Evolutionary conservation across 129 eudicot species (phyloP).

Genomic region (Pittosporum tobira): DNA sequence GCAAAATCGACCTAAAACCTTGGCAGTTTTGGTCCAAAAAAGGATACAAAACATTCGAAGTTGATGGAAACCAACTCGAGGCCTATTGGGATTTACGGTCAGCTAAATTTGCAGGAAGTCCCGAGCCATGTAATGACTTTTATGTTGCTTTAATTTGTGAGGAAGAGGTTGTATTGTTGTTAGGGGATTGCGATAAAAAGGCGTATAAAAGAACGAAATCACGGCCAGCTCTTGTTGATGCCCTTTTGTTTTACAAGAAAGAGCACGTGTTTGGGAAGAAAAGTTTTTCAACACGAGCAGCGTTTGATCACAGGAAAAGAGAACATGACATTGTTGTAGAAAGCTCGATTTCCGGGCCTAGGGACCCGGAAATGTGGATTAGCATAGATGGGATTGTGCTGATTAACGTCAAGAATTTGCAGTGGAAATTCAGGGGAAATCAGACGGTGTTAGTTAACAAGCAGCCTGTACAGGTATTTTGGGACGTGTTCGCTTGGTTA

Average conservation of each 20-base stretch:
- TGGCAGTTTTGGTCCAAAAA: conserved; percentile 97
- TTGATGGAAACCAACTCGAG: conserved; percentile 61
- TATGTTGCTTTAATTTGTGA: conserved; percentile 74
- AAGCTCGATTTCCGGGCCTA: conserved; percentile 46
- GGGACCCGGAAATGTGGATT: conserved; percentile 91
- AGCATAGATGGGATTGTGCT: conserved; percentile 73
- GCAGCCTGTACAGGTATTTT: conserved; percentile 64
- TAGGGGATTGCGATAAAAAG: conserved; percentile 67
- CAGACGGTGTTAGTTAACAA: conserved; percentile 68
- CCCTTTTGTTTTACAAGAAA: conserved; percentile 49
- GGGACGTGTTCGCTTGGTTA: conserved; percentile 88
- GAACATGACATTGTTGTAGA: conserved; percentile 76
- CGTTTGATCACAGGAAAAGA: conserved; percentile 37
- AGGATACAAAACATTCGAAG: conserved; percentile 60
- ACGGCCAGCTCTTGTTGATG: conserved; percentile 46
- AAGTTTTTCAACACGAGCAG: conserved; percentile 60
- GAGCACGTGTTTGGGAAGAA: conserved; percentile 75
- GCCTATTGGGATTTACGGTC: conserved; percentile 82
- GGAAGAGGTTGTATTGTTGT: conserved; percentile 63
- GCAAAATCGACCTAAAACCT: conserved; percentile 82
- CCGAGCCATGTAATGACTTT: conserved; percentile 66
- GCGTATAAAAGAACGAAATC: conserved; percentile 63
- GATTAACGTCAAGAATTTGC: conserved; percentile 70
- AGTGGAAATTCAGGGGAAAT: conserved; percentile 87
- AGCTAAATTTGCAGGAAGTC: conserved; percentile 68